phyloP scores from a whole-genome alignment of 1,284 basidiomycete species.

The Moesziomyces antarcticus region DNA sequence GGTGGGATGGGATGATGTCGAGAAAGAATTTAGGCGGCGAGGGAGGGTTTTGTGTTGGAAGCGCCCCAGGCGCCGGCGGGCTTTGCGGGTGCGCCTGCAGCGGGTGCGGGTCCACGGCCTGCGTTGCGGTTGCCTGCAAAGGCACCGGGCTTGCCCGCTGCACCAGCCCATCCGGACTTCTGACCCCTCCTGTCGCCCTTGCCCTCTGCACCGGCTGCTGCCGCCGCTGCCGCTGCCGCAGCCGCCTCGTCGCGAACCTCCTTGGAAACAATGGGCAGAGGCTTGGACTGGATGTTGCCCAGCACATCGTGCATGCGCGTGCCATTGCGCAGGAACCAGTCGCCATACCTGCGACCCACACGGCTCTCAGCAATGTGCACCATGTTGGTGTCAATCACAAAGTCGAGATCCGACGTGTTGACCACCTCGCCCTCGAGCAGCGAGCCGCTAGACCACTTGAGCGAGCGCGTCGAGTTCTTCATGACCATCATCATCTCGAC shows the following conservation, averaged over 20 bases:
- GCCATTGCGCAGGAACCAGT: conserved; percentile 86
- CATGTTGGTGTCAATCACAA: conserved; percentile 94
- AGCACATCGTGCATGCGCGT: conserved; percentile 61
- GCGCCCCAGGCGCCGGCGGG: conserved; percentile 19
- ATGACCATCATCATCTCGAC: conserved; percentile 96
- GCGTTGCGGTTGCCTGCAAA: not conserved
- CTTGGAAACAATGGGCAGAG: conserved; percentile 52
- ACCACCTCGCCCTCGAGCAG: conserved; percentile 87
- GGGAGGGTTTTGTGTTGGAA: conserved; percentile 4
- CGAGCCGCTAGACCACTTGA: conserved; percentile 76
- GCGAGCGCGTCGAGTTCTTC: conserved; percentile 77
- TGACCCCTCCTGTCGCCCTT: conserved; percentile 7
- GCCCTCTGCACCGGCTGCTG: conserved; percentile 1
- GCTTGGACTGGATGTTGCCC: conserved; percentile 51
- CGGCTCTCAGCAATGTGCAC: conserved; percentile 94
- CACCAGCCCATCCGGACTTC: conserved; percentile 15
- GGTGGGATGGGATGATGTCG: not conserved
- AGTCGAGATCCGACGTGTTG: conserved; percentile 91
- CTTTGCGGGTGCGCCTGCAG: not conserved
- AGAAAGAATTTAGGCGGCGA: conserved; percentile 6
- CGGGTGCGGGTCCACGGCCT: not conserved
- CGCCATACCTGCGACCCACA: conserved; percentile 88
- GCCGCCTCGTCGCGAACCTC: conserved; percentile 29
- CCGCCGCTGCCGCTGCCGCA: conserved; percentile 11
- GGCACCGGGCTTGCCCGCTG: conserved; percentile 4